phyloP scores from a whole-genome alignment of 2,329 filamentous ascomycete species.

The Trichoderma hamatum region DNA sequence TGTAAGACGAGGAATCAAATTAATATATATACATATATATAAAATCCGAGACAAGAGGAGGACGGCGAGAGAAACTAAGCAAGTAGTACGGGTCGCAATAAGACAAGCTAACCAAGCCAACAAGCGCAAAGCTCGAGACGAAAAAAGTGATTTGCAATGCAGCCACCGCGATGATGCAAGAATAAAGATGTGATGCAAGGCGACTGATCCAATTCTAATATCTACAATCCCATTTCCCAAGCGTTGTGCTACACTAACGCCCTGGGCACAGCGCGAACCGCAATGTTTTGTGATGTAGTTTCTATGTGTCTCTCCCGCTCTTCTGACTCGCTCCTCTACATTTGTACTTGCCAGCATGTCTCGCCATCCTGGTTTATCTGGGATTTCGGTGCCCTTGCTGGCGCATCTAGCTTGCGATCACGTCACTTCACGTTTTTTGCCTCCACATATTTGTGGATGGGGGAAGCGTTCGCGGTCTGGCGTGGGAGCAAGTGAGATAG shows the following conservation, averaged over 20 bases:
- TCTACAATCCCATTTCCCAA: not conserved
- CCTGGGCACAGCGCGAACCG: conserved; percentile 26
- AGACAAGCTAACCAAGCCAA: not conserved
- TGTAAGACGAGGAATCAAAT: not conserved
- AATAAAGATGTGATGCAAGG: conserved; percentile 13
- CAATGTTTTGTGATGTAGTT: not conserved
- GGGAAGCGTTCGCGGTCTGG: not conserved
- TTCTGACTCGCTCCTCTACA: conserved; percentile 1
- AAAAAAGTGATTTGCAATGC: conserved; percentile 2
- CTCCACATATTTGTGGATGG: conserved; percentile 19
- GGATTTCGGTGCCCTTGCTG: conserved; percentile 7
- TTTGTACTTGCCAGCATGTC: not conserved
- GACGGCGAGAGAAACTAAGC: not conserved
- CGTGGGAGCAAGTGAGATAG: not conserved
- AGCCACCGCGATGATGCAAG: conserved; percentile 27
- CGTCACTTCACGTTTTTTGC: conserved; percentile 27
- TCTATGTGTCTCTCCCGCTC: not conserved
- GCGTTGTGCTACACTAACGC: conserved; percentile 16
- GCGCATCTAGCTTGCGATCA: conserved; percentile 15
- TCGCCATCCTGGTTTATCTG: not conserved
- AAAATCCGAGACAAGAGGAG: not conserved
- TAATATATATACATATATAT: not conserved
- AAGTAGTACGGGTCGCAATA: not conserved
- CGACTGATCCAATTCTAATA: not conserved
- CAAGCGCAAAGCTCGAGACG: not conserved